Evolutionary conservation across 352 stramenopile species (phyloP).

Genomic region (Thalassiosira sp.): DNA sequence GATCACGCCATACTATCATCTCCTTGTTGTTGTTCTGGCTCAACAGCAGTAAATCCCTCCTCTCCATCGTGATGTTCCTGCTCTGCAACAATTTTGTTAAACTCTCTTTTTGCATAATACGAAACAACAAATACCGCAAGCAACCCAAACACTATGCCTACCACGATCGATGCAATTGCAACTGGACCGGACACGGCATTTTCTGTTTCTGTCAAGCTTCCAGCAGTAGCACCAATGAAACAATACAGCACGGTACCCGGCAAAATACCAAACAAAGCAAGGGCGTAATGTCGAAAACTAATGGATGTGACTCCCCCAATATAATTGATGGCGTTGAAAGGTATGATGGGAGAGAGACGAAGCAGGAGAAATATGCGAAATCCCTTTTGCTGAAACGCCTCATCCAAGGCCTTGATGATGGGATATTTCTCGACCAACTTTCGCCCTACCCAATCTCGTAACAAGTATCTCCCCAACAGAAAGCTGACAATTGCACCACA

Average conservation of each 20-base stretch:
- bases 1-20: conserved; percentile 1
- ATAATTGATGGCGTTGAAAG: conserved; percentile 84
- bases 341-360: conserved; percentile 79
- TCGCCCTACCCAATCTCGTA: conserved; percentile 65
- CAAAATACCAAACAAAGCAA: conserved; percentile 76
- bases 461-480: conserved; percentile 79
- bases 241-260: conserved; percentile 77
- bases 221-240: conserved; percentile 74
- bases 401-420: conserved; percentile 75
- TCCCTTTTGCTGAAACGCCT: conserved; percentile 70
- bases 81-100: conserved; percentile 52
- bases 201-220: conserved; percentile 50
- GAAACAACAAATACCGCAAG: conserved; percentile 54
- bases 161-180: conserved; percentile 46
- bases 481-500: conserved; percentile 71
- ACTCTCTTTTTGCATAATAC: conserved; percentile 67
- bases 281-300: conserved; percentile 63
- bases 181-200: conserved; percentile 27
- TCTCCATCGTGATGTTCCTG: conserved; percentile 9
- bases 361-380: conserved; percentile 81
- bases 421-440: conserved; percentile 72
- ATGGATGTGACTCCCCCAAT: conserved; percentile 75
- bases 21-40: conserved; percentile 2
- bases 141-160: conserved; percentile 54
- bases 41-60: neutral